A percentile compares a stretch with the other conserved stretches of the same genome.
phyloP scores from a whole-genome alignment of 768 basidiomycete genomes.

The Hericium alpestre region DNA sequence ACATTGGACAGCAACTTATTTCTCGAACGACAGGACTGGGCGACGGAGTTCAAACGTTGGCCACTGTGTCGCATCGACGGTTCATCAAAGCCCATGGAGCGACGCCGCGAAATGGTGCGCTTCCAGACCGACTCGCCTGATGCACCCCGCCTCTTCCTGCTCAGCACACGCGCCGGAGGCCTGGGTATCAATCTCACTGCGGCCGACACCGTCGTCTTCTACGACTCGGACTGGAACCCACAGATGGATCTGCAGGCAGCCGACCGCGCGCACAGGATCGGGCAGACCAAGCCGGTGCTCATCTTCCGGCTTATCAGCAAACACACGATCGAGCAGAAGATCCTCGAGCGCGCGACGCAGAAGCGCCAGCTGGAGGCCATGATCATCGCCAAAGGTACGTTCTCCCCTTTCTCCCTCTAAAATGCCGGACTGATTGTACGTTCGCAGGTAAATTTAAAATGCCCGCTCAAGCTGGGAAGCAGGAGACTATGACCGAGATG shows the following conservation, averaged over 20 bases:
- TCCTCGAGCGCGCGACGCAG: slow-evolving; percentile 79
- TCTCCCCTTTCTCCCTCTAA: not conserved
- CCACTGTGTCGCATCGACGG: slow-evolving; percentile 88
- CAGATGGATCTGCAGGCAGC: slow-evolving; percentile 97
- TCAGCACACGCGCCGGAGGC: slow-evolving; percentile 74
- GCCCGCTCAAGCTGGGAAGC: slow-evolving; percentile 42
- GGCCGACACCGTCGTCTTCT: slow-evolving; percentile 89
- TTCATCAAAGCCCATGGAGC: slow-evolving; percentile 62
- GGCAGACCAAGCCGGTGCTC: slow-evolving; percentile 83
- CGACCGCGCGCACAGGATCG: slow-evolving; percentile 92
- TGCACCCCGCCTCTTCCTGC: slow-evolving; percentile 66
- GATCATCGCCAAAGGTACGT: slow-evolving; percentile 82
- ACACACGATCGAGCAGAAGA: slow-evolving; percentile 86
- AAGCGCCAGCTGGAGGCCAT: slow-evolving; percentile 88
- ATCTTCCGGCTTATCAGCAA: slow-evolving; percentile 81
- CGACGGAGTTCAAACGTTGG: slow-evolving; percentile 73
- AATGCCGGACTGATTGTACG: not conserved
- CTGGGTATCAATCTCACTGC: slow-evolving; percentile 73
- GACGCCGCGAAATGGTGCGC: slow-evolving; percentile 73
- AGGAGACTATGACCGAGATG: slow-evolving; percentile 68
- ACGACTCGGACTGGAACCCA: slow-evolving; percentile 90
- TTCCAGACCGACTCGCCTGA: slow-evolving; percentile 66
- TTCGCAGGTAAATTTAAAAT: slow-evolving; percentile 69
- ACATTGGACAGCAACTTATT: not conserved
- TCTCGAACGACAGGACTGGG: slow-evolving; percentile 64